phyloP scores from a whole-genome alignment of 805 yeast species.

The Candida ponderosae region DNA sequence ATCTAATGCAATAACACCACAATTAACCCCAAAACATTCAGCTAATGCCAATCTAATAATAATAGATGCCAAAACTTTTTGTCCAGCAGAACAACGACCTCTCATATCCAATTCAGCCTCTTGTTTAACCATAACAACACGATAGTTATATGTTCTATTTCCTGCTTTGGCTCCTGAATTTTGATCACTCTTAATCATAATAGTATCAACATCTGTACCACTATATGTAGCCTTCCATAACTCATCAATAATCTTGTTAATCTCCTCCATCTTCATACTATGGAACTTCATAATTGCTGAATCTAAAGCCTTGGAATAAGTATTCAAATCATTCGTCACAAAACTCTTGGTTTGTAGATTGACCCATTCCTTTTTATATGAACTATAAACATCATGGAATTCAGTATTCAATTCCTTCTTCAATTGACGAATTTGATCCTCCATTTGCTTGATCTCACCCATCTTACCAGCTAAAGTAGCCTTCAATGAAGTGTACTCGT shows the following conservation, averaged over 20 bases:
- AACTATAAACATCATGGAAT: conserved; percentile 55
- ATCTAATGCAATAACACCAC: conserved; percentile 94
- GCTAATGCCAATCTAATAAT: conserved; percentile 87
- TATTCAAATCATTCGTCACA: conserved; percentile 72
- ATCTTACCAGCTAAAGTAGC: conserved; percentile 64
- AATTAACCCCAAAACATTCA: conserved; percentile 89
- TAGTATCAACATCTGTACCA: conserved; percentile 92
- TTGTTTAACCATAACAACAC: conserved; percentile 92
- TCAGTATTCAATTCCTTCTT: conserved; percentile 60
- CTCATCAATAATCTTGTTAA: conserved; percentile 81
- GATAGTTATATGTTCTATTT: conserved; percentile 74
- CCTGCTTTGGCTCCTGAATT: conserved; percentile 24
- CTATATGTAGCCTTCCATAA: conserved; percentile 91
- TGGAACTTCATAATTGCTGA: conserved; percentile 92
- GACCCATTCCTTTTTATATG: conserved; percentile 64
- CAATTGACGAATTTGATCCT: conserved; percentile 55
- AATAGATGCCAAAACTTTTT: conserved; percentile 87
- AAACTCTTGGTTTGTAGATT: conserved; percentile 68
- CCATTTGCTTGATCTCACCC: conserved; percentile 83
- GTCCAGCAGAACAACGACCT: conserved; percentile 98
- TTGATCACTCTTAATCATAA: conserved; percentile 77
- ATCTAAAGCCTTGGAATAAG: conserved; percentile 81
- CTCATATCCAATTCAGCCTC: conserved; percentile 94
- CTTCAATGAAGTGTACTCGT: conserved; percentile 44
- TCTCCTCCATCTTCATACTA: conserved; percentile 84